Base-by-base conservation (phyloP, 2,329 filamentous ascomycete genomes). In the Stagonosporopsis rhizophila region DNA sequence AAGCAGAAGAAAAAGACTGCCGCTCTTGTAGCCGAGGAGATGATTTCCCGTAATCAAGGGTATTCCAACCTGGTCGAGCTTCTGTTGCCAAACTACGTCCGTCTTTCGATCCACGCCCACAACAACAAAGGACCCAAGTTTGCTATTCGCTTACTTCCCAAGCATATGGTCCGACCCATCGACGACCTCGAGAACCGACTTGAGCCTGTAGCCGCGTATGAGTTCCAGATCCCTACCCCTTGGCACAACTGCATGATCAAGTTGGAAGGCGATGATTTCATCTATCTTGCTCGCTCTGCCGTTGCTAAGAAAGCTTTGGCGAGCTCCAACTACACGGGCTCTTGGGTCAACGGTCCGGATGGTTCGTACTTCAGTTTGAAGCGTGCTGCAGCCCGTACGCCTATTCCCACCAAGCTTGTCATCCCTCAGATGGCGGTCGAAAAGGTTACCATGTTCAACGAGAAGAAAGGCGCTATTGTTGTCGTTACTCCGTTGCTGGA, bases 31-130 rank as follows among this genome's bases (percentile, higher is more conserved):
- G 73, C 75, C 1, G 66, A 70, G 34, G 74, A 76, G 52, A 78
- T 76, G 74, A 72, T 77, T 25, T 67, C 69, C 19, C 71, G 79
- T 7, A 82, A 81, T 59, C 78, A 81, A 55, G 78, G 78, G 9
- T 82, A 81, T 56, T 81, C 79, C 2, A 81, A 81, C 45, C 70
- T 81, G 14, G 72, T 80, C n/a, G 78, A 81, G 65, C 62, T 80
- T 3, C 60, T 81, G 2, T 77, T 80, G 56, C 80, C 80, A 1
- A 74, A 78, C 54, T 75, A 79, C 50, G 69, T 82, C 38, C 78
- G 79, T n/a, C 71, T 82, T 0, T 81, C 79, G 0, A 82, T 82
- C 44, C 80, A 82, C 52, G 79, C 79, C 52, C 79, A 79, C 54
- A 68, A 72, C 46, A 79, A 79, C 50, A 62, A 70, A 5, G 76